phyloP scores from a whole-genome alignment of 73 alveolate species.

The Paramecium sexaurelia region DNA sequence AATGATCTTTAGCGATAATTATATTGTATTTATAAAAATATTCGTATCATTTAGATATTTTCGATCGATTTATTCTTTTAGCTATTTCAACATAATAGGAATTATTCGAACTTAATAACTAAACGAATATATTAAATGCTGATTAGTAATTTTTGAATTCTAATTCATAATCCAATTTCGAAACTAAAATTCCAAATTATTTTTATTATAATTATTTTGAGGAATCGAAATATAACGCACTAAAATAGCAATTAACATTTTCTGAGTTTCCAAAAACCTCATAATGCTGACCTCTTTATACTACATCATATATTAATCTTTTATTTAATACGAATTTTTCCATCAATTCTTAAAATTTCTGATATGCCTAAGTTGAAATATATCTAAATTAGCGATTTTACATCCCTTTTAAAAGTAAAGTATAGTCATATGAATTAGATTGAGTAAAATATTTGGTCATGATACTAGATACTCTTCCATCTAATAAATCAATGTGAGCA shows the following conservation, averaged over 20 bases:
- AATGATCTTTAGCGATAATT: conserved; percentile 55
- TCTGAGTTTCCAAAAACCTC: neutral
- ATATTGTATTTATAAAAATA: neutral
- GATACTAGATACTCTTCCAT: neutral
- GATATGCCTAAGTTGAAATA: neutral
- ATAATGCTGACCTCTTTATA: neutral
- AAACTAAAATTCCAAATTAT: neutral
- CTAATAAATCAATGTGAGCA: neutral
- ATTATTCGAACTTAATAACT: neutral
- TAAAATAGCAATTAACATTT: neutral
- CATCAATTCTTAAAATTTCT: neutral
- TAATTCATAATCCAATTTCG: neutral
- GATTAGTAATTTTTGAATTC: neutral
- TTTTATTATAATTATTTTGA: neutral
- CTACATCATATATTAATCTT: neutral
- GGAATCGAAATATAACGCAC: neutral
- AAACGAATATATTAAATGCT: neutral
- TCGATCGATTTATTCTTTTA: neutral
- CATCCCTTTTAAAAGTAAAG: neutral
- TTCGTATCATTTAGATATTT: neutral
- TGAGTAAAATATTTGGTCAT: neutral
- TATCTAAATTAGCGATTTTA: neutral
- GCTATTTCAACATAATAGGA: neutral
- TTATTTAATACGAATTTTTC: neutral
- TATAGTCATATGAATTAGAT: neutral